A percentile compares a stretch with the other conserved stretches of the same genome.
These are phyloP conservation scores for Colletotrichum nymphaeae DNA, from an alignment of 2,329 filamentous ascomycete species.

Conservation along the genomic window DNA sequence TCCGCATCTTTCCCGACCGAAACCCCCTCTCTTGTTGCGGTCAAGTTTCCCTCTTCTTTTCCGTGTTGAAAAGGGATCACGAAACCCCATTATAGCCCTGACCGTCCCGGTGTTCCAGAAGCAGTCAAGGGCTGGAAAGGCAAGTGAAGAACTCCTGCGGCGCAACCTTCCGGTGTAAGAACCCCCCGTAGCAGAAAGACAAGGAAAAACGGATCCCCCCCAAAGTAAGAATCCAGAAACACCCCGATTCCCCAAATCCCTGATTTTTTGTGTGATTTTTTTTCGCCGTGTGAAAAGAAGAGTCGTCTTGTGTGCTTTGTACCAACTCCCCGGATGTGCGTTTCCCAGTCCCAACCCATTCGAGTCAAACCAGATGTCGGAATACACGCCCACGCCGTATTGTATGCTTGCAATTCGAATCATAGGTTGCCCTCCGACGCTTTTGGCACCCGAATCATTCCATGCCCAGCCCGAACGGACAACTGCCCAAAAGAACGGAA, in stretches of 20 bases:
- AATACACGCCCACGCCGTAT: slow-evolving; percentile 34
- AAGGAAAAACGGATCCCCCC: neutral
- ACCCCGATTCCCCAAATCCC: slow-evolving; percentile 29
- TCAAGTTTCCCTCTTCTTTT: slow-evolving; percentile 27
- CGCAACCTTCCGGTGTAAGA: slow-evolving; percentile 14
- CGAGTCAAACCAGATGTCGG: slow-evolving; percentile 34
- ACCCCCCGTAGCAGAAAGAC: neutral
- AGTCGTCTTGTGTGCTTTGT: slow-evolving; percentile 24
- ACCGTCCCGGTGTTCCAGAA: neutral
- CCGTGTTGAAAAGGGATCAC: slow-evolving; percentile 17
- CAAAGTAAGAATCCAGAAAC: slow-evolving; percentile 18
- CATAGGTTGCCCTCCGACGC: slow-evolving; percentile 32
- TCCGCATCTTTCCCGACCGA: slow-evolving; percentile 7
- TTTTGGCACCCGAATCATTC: slow-evolving; percentile 30
- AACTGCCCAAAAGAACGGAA: slow-evolving; percentile 19
- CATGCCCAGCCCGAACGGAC: slow-evolving; percentile 27
- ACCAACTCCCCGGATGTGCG: slow-evolving; percentile 34
- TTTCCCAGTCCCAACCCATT: slow-evolving; percentile 32
- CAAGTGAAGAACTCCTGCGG: slow-evolving; percentile 24
- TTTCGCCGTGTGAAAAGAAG: slow-evolving; percentile 29
- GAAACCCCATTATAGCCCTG: slow-evolving; percentile 21
- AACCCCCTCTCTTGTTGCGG: slow-evolving; percentile 21
- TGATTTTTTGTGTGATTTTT: slow-evolving; percentile 33
- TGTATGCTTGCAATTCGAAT: slow-evolving; percentile 35
- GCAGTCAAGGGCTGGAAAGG: slow-evolving; percentile 7